Conservation (phyloP, 2,329 filamentous ascomycete species). For the Arthrobotrys sinensis region DNA sequence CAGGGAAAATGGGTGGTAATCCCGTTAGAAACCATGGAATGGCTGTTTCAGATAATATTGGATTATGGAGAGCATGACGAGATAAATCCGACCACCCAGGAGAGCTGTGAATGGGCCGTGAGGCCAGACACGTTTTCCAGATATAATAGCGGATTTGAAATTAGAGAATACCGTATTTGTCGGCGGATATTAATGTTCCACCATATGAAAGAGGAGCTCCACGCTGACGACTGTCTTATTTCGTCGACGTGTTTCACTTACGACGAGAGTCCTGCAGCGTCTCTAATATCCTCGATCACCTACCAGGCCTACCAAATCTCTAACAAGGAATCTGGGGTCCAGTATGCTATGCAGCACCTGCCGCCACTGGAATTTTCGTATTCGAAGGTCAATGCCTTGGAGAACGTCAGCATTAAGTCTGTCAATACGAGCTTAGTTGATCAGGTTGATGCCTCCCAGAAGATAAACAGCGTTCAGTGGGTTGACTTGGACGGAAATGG, state of each 20-base stretch:
- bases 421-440: no score
- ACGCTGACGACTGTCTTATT: background rate
- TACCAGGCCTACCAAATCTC: no score
- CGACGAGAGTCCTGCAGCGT: background rate
- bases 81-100: constrained; percentile 31
- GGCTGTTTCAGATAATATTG: constrained; percentile 64
- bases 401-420: no score
- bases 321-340: no score
- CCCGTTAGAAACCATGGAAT: background rate
- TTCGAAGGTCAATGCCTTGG: no score
- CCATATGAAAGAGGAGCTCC: background rate
- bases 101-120: constrained; percentile 42
- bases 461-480: no score
- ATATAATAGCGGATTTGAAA: constrained; percentile 65
- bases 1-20: background rate
- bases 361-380: no score
- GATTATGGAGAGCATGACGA: constrained; percentile 67
- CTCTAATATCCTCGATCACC: no score
- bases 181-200: constrained; percentile 15
- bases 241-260: background rate
- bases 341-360: no score
- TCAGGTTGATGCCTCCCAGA: no score
- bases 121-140: constrained; percentile 66
- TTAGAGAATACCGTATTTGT: constrained; percentile 63
- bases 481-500: no score